These are phyloP conservation scores for Nigrospora osmanthi DNA, from an alignment of 2,329 filamentous ascomycete genomes.

Conservation along the genomic window DNA sequence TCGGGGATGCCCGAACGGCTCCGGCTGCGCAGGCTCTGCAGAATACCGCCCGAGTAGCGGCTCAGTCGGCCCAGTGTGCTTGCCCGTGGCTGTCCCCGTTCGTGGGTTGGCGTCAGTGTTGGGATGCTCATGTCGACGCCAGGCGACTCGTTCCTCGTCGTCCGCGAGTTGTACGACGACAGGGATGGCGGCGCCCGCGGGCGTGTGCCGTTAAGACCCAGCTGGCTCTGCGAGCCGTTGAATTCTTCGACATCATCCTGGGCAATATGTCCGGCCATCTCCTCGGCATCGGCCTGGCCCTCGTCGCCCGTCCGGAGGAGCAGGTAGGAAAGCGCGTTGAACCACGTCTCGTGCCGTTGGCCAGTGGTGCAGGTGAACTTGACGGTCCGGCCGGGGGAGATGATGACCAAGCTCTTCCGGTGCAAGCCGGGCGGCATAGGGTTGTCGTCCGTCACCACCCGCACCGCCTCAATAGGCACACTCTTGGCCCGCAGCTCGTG, in stretches of 20 bases:
- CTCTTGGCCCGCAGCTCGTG: slow-evolving; percentile 76
- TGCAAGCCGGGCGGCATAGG: slow-evolving; percentile 91
- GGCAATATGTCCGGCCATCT: slow-evolving; percentile 47
- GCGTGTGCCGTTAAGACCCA: slow-evolving; percentile 33
- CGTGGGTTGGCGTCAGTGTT: slow-evolving; percentile 45
- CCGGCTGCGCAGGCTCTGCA: slow-evolving; percentile 47
- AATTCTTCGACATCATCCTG: slow-evolving; percentile 69
- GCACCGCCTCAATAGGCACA: slow-evolving; percentile 85
- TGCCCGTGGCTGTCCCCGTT: slow-evolving; percentile 20
- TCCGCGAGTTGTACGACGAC: slow-evolving; percentile 73
- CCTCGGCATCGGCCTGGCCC: slow-evolving; percentile 53
- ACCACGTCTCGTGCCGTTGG: slow-evolving; percentile 96
- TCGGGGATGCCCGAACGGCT: slow-evolving; percentile 32
- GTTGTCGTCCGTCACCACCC: slow-evolving; percentile 90
- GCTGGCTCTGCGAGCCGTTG: slow-evolving; percentile 54
- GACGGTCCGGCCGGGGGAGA: slow-evolving; percentile 80
- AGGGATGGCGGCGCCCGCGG: slow-evolving; percentile 56
- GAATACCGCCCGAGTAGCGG: slow-evolving; percentile 43
- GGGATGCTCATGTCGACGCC: slow-evolving; percentile 43
- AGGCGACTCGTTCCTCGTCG: slow-evolving; percentile 59
- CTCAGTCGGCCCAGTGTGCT: slow-evolving; percentile 52
- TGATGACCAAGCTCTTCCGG: slow-evolving; percentile 83
- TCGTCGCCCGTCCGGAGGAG: slow-evolving; percentile 68
- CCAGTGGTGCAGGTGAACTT: slow-evolving; percentile 93
- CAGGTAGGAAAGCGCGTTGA: slow-evolving; percentile 91